Percentiles rank a stretch among this genome's conserved stretches.
Evolutionary conservation across 805 yeast genomes (phyloP).

Genomic region (Barnettozyma siamensis): DNA sequence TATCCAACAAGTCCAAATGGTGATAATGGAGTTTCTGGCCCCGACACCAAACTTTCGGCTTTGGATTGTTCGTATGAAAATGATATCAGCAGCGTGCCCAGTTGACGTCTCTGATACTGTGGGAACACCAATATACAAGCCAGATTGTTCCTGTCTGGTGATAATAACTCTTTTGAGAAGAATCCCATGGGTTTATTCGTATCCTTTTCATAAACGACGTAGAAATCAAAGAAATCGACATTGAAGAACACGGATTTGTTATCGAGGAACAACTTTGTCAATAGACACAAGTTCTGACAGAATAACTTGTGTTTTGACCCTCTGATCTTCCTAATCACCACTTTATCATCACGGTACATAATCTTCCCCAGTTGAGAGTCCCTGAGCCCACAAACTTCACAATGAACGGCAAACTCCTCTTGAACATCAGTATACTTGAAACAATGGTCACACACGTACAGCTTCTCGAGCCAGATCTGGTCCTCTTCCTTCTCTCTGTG

Average conservation of each 20-base stretch:
- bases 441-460: conserved; percentile 76
- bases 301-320: conserved; percentile 61
- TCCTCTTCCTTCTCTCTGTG: conserved; percentile 16
- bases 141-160: conserved; percentile 73
- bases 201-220: conserved; percentile 54
- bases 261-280: conserved; percentile 84
- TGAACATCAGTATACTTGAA: conserved; percentile 65
- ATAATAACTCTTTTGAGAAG: conserved; percentile 78
- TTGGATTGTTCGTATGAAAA: conserved; percentile 76
- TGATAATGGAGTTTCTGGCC: conserved; percentile 90
- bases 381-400: conserved; percentile 38
- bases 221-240: conserved; percentile 76
- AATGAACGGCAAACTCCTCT: conserved; percentile 46
- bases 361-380: conserved; percentile 54
- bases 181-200: conserved; percentile 72
- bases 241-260: conserved; percentile 84
- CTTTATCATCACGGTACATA: conserved; percentile 54
- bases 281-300: conserved; percentile 76
- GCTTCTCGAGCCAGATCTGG: conserved; percentile 48
- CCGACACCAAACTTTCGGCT: conserved; percentile 59
- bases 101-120: conserved; percentile 73
- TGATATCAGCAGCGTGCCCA: conserved; percentile 78
- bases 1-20: conserved; percentile 75
- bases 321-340: conserved; percentile 58
- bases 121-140: conserved; percentile 93